A percentile compares a stretch with the other conserved stretches of the same genome.
These are phyloP conservation scores for Coccomyxa subellipsoidea DNA, from an alignment of 163 green algal genomes.

Conservation along the genomic window DNA sequence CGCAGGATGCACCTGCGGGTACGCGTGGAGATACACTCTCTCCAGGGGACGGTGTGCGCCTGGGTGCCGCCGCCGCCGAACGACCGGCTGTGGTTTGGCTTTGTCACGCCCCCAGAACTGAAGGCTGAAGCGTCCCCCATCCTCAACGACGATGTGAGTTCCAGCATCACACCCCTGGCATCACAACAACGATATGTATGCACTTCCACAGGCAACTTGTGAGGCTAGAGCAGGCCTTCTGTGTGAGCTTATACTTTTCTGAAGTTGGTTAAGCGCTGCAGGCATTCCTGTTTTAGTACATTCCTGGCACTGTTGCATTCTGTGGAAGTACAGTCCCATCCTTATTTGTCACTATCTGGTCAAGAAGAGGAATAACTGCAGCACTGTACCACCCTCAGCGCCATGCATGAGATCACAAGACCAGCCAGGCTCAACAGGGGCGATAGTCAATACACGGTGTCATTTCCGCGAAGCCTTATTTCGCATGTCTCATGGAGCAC, in stretches of 20 bases:
- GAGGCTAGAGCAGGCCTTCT: background rate
- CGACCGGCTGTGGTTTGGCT: slow-evolving; percentile 55
- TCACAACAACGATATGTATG: no score
- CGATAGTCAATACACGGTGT: no score
- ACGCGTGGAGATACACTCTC: slow-evolving; percentile 42
- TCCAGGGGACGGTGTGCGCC: slow-evolving; percentile 55
- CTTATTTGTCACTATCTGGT: no score
- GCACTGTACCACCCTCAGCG: no score
- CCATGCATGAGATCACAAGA: no score
- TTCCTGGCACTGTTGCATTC: background rate
- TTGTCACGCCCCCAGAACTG: slow-evolving; percentile 45
- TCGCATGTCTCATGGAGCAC: no score
- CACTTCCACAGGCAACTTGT: background rate
- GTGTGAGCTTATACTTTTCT: background rate
- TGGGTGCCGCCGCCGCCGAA: slow-evolving; percentile 69
- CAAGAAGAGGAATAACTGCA: no score
- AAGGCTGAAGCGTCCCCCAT: slow-evolving; percentile 43
- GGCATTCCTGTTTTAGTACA: background rate
- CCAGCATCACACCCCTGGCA: background rate
- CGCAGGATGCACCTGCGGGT: slow-evolving; percentile 59
- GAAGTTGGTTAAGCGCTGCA: background rate
- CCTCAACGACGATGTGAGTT: background rate
- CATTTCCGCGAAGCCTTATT: no score
- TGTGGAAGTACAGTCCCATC: background rate
- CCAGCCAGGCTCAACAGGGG: no score